A percentile compares a stretch with the other conserved stretches of the same genome.
These are phyloP conservation scores for Fusarium sp. DNA, from an alignment of 2,329 filamentous ascomycete species.

Conservation along the genomic window DNA sequence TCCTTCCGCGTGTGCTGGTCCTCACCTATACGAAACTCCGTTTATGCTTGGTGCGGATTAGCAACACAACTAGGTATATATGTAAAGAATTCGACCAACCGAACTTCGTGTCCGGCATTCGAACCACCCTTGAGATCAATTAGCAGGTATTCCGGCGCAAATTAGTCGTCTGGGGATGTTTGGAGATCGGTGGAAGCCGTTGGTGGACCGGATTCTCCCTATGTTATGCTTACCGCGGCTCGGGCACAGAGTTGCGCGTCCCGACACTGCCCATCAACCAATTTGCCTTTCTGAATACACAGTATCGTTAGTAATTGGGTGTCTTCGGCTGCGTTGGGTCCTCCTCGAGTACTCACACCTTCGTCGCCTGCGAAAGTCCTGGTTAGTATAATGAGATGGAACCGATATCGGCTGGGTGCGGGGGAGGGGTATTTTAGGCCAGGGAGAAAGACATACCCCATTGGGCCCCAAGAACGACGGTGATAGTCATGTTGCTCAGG, in stretches of 20 bases:
- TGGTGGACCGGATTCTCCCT: neutral
- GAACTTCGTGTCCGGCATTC: rapidly evolving
- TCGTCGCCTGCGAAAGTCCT: neutral
- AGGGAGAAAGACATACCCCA: neutral
- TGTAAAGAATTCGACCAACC: neutral
- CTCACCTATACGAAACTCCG: neutral
- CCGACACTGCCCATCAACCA: neutral
- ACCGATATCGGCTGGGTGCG: neutral
- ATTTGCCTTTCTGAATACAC: neutral
- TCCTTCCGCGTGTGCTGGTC: neutral
- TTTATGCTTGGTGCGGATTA: neutral
- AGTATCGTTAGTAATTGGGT: neutral
- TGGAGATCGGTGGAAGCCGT: neutral
- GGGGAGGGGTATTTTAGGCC: neutral
- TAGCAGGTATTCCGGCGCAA: neutral
- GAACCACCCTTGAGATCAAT: neutral
- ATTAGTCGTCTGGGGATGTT: neutral
- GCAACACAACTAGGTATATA: neutral
- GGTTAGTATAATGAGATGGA: neutral
- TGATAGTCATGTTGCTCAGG: neutral
- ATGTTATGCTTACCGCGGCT: neutral
- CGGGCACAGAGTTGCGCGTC: neutral
- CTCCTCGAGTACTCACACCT: neutral
- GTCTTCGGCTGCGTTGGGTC: neutral
- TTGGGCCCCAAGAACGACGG: neutral